Conservation (phyloP, 495 filamentous ascomycete genomes). For the Thermochaetoides thermophila region DNA sequence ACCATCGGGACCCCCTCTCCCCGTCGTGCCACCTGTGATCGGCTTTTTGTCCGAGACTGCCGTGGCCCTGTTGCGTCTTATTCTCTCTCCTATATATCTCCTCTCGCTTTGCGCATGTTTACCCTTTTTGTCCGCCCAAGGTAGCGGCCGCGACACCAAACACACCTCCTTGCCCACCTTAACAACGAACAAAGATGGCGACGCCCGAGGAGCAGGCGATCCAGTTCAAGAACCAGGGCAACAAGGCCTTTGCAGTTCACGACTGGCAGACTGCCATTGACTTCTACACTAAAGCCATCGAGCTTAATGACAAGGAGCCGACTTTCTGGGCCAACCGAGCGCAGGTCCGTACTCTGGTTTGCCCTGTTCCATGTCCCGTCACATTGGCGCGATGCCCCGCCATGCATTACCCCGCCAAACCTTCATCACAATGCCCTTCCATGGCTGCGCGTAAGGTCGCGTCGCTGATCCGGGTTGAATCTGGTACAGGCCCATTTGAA, state of each 20-base stretch:
- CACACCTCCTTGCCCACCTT: too few species aligned
- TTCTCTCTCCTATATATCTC: not conserved
- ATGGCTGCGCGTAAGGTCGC: slow-evolving; percentile 16
- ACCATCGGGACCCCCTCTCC: too few species aligned
- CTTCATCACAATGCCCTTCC: not conserved
- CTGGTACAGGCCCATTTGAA: slow-evolving; percentile 70
- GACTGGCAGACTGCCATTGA: slow-evolving; percentile 79
- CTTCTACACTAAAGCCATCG: slow-evolving; percentile 82
- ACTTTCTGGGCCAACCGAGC: slow-evolving; percentile 90
- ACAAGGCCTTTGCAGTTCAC: slow-evolving; percentile 76
- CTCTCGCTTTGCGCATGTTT: slow-evolving; percentile 3
- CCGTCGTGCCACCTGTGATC: too few species aligned
- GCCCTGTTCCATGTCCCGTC: too few species aligned
- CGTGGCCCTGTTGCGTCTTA: too few species aligned
- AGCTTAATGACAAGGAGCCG: slow-evolving; percentile 66
- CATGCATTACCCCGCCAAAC: not conserved
- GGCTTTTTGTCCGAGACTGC: too few species aligned
- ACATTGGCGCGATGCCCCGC: too few species aligned
- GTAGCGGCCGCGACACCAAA: slow-evolving; percentile 4
- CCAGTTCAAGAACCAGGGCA: slow-evolving; percentile 82
- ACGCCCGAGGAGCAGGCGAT: slow-evolving; percentile 44
- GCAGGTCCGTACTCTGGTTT: slow-evolving; percentile 56
- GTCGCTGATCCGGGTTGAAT: slow-evolving; percentile 26
- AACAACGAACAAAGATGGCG: slow-evolving; percentile 15
- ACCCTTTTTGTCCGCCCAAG: slow-evolving; percentile 6